Evolutionary conservation across 768 basidiomycete genomes (phyloP).

Genomic region (Xerocomellus dryophilus): DNA sequence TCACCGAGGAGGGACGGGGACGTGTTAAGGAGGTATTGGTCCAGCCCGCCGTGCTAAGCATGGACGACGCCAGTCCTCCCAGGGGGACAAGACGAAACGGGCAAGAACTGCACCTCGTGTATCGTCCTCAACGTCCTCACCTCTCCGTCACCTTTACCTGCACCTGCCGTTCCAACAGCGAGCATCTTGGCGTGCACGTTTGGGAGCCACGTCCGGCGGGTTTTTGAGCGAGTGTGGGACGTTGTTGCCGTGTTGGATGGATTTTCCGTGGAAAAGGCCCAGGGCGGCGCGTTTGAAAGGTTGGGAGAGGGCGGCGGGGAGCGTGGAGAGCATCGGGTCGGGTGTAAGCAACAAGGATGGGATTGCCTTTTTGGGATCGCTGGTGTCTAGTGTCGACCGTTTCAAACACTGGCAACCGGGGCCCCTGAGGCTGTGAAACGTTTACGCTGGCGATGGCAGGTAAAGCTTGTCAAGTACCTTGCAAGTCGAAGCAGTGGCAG

Average conservation of each 20-base stretch:
- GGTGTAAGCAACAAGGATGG: neutral
- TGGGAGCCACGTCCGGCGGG: conserved; percentile 83
- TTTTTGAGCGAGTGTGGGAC: conserved; percentile 85
- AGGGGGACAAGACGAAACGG: neutral
- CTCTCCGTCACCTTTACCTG: conserved; percentile 71
- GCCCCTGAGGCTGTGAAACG: too few species aligned
- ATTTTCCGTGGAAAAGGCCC: conserved; percentile 82
- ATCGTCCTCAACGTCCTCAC: conserved; percentile 76
- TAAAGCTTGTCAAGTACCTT: too few species aligned
- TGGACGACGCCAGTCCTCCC: too few species aligned
- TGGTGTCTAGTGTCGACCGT: too few species aligned
- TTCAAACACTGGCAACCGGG: too few species aligned
- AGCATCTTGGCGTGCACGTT: conserved; percentile 80
- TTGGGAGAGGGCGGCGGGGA: conserved; percentile 43
- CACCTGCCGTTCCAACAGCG: conserved; percentile 50
- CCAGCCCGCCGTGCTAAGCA: conserved; percentile 62
- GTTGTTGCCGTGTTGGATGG: conserved; percentile 80
- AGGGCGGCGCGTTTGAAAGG: conserved; percentile 80
- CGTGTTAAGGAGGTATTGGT: conserved; percentile 60
- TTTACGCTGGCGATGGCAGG: too few species aligned
- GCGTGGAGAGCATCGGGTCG: conserved; percentile 10
- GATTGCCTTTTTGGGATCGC: conserved; percentile 9
- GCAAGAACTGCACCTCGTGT: conserved; percentile 60
- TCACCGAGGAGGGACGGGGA: conserved; percentile 37
- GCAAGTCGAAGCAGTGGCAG: too few species aligned